Percentiles rank a stretch among this genome's conserved stretches.
phyloP scores from a whole-genome alignment of 768 basidiomycete species.

The Trametes maxima region DNA sequence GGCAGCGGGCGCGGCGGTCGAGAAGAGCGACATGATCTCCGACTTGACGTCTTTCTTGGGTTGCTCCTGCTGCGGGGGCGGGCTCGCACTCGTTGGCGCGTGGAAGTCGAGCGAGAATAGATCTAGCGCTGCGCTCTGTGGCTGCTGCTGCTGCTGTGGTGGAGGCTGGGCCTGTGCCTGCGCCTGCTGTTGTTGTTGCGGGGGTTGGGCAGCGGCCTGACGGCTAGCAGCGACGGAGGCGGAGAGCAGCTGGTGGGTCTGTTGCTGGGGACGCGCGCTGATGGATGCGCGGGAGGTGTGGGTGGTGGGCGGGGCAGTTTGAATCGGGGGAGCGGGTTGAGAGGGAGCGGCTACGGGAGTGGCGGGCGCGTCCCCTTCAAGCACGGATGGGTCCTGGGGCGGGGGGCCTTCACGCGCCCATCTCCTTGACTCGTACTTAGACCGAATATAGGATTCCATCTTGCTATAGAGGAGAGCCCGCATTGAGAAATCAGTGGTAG shows the following conservation, averaged over 20 bases:
- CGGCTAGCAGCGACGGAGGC: slow-evolving; percentile 26
- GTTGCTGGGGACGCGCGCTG: slow-evolving; percentile 42
- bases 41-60: slow-evolving; percentile 76
- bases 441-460: slow-evolving; percentile 96
- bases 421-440: slow-evolving; percentile 90
- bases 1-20: slow-evolving; percentile 41
- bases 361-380: slow-evolving; percentile 52
- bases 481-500: background rate
- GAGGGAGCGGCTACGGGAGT: slow-evolving; percentile 27
- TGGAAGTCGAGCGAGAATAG: slow-evolving; percentile 89
- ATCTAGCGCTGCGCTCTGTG: slow-evolving; percentile 49
- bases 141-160: slow-evolving; percentile 31
- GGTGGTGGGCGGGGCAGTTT: background rate
- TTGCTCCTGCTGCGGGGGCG: slow-evolving; percentile 30
- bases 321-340: slow-evolving; percentile 17
- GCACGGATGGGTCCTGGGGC: slow-evolving; percentile 76
- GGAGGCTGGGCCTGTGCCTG: slow-evolving; percentile 29
- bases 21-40: slow-evolving; percentile 85
- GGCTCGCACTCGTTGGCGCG: slow-evolving; percentile 49
- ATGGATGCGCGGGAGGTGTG: slow-evolving; percentile 30
- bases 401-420: slow-evolving; percentile 94
- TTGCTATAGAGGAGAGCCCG: slow-evolving; percentile 56
- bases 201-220: slow-evolving; percentile 15
- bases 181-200: slow-evolving; percentile 15
- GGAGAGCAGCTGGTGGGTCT: slow-evolving; percentile 60